phyloP scores from a whole-genome alignment of 2,329 filamentous ascomycete species.

The Hymenoscyphus linearis region DNA sequence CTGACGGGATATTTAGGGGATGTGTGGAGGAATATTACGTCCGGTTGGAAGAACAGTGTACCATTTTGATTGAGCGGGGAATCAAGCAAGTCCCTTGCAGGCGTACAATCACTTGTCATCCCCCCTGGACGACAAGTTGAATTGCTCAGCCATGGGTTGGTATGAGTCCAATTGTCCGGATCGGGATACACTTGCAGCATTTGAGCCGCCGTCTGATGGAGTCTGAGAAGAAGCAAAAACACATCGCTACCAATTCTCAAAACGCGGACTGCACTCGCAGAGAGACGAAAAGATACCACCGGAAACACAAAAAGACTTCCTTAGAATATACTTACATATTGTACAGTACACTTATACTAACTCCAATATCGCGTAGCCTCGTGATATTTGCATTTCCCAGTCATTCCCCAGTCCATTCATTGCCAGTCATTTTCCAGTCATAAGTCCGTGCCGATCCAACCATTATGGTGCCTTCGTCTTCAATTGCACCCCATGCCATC shows the following conservation, averaged over 20 bases:
- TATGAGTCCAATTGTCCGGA: not conserved
- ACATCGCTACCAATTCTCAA: not conserved
- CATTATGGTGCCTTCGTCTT: conserved; percentile 51
- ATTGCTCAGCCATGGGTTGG: not conserved
- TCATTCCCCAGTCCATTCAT: not conserved
- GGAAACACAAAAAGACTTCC: not conserved
- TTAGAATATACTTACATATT: not conserved
- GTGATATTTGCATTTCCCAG: not conserved
- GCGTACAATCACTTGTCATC: not conserved
- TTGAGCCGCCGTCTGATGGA: not conserved
- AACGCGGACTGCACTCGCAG: not conserved
- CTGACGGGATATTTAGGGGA: not conserved
- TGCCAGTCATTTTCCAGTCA: not conserved
- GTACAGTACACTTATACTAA: not conserved
- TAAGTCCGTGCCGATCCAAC: not conserved
- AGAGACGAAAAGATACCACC: not conserved
- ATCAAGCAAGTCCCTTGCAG: not conserved
- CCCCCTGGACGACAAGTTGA: not conserved
- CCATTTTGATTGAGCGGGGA: not conserved
- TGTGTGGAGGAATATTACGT: not conserved
- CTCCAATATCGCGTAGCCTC: not conserved
- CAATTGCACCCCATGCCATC: conserved; percentile 79
- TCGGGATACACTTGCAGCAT: not conserved
- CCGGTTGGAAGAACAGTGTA: not conserved
- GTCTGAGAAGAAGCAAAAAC: not conserved